phyloP scores from a whole-genome alignment of 495 filamentous ascomycete genomes.

The Coniosporium apollinis region DNA sequence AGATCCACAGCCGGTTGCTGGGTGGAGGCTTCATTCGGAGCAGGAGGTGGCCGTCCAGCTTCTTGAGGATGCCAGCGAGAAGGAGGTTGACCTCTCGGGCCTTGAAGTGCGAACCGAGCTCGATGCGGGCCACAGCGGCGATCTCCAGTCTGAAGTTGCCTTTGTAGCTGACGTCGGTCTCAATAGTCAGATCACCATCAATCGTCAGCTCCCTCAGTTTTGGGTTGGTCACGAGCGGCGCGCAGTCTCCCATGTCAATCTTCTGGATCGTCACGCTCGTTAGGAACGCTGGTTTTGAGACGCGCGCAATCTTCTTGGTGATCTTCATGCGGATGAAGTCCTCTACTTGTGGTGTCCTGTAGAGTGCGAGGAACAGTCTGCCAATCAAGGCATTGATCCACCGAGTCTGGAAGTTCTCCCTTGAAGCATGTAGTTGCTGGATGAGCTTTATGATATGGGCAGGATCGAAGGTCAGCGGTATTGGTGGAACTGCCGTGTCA shows the following conservation, averaged over 20 bases:
- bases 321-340: slow-evolving; percentile 68
- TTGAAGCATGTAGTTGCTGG: slow-evolving; percentile 76
- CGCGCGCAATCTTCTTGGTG: slow-evolving; percentile 87
- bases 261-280: slow-evolving; percentile 61
- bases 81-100: slow-evolving; percentile 76
- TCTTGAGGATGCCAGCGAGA: slow-evolving; percentile 71
- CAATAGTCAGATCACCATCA: slow-evolving; percentile 72
- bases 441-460: slow-evolving; percentile 76
- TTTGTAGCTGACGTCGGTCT: slow-evolving; percentile 72
- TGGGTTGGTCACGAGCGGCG: slow-evolving; percentile 80
- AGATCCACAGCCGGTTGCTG: slow-evolving; percentile 86
- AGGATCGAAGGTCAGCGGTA: slow-evolving; percentile 61
- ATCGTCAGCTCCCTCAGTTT: slow-evolving; percentile 77
- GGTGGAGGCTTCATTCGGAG: slow-evolving; percentile 87
- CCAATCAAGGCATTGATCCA: slow-evolving; percentile 91
- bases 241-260: slow-evolving; percentile 73
- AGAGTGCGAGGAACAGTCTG: slow-evolving; percentile 69
- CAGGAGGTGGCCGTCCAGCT: slow-evolving; percentile 67
- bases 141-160: slow-evolving; percentile 83
- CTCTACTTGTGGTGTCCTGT: slow-evolving; percentile 70
- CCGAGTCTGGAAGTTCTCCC: slow-evolving; percentile 78
- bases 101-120: slow-evolving; percentile 78
- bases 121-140: slow-evolving; percentile 75
- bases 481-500: slow-evolving; percentile 41
- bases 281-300: slow-evolving; percentile 81